These are phyloP conservation scores for Purpureocillium takamizusanense DNA, from an alignment of 2,329 filamentous ascomycete genomes.

Conservation along the genomic window DNA sequence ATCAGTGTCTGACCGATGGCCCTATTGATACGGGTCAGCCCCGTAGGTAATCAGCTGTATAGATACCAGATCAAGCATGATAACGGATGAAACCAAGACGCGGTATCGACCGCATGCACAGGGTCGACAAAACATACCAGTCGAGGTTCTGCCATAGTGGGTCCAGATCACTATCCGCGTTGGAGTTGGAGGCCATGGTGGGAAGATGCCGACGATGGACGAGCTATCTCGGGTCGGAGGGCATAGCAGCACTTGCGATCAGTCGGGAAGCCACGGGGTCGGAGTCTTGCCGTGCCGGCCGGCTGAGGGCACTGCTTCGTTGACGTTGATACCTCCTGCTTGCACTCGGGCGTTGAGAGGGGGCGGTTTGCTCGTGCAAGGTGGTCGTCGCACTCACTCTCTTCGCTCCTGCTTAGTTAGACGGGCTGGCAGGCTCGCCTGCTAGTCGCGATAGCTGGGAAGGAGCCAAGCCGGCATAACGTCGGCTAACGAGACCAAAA, in stretches of 20 bases:
- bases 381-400: too few species aligned
- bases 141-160: slow-evolving; percentile 68
- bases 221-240: slow-evolving; percentile 14
- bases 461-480: not conserved
- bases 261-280: not conserved
- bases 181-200: slow-evolving; percentile 26
- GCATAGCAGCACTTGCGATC: slow-evolving; percentile 5
- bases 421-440: too few species aligned
- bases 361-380: too few species aligned
- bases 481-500: not conserved
- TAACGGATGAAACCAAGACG: not conserved
- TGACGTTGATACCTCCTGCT: too few species aligned
- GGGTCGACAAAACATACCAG: slow-evolving; percentile 46
- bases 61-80: slow-evolving; percentile 8
- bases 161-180: slow-evolving; percentile 30
- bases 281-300: too few species aligned
- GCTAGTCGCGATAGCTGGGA: not conserved
- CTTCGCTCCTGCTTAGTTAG: too few species aligned
- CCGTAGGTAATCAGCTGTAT: slow-evolving; percentile 1
- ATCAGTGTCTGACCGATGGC: slow-evolving; percentile 69
- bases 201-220: slow-evolving; percentile 8
- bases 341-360: too few species aligned
- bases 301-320: too few species aligned
- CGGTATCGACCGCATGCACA: not conserved
- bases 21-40: slow-evolving; percentile 27